These are phyloP conservation scores for Epichloe sylvatica DNA, from an alignment of 2,329 filamentous ascomycete species.

Conservation along the genomic window DNA sequence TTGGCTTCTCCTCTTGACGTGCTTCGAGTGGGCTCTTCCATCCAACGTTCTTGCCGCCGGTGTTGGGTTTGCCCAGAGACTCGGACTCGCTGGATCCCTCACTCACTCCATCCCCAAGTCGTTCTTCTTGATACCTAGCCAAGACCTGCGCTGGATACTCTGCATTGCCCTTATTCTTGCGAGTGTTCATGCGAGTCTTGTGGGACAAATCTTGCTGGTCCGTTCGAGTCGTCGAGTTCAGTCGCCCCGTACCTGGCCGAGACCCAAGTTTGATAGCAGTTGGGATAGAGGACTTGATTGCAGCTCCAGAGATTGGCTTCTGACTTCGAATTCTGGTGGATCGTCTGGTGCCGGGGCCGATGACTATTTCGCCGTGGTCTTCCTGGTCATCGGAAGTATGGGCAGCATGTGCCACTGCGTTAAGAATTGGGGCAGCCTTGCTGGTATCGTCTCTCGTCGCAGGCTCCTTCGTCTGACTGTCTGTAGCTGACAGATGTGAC, in stretches of 20 bases:
- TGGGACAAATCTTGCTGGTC: conserved; percentile 20
- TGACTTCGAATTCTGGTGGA: conserved; percentile 20
- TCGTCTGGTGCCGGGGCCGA: conserved; percentile 13
- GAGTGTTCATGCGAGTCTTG: conserved; percentile 22
- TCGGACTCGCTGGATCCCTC: background rate
- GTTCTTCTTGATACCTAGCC: conserved; percentile 16
- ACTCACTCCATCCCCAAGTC: conserved; percentile 8
- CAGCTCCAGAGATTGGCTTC: conserved; percentile 2
- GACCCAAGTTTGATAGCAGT: conserved; percentile 21
- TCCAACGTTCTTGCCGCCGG: conserved; percentile 17
- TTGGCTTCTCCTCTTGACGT: conserved; percentile 14
- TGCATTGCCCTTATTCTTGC: conserved; percentile 21
- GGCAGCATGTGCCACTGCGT: background rate
- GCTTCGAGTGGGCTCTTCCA: conserved; percentile 22
- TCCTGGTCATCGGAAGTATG: conserved; percentile 1
- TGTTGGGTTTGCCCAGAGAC: conserved; percentile 3
- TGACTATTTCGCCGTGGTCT: conserved; percentile 8
- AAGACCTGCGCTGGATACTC: conserved; percentile 22
- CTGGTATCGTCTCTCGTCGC: background rate
- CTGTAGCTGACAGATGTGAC: background rate
- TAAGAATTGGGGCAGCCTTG: background rate
- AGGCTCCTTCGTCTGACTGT: background rate
- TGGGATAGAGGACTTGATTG: conserved; percentile 20
- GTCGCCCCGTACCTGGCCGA: conserved; percentile 8
- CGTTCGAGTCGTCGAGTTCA: conserved; percentile 10